A percentile compares a stretch with the other conserved stretches of the same genome.
phyloP scores from a whole-genome alignment of 441 rosid species.

The Gossypium gossypioides region DNA sequence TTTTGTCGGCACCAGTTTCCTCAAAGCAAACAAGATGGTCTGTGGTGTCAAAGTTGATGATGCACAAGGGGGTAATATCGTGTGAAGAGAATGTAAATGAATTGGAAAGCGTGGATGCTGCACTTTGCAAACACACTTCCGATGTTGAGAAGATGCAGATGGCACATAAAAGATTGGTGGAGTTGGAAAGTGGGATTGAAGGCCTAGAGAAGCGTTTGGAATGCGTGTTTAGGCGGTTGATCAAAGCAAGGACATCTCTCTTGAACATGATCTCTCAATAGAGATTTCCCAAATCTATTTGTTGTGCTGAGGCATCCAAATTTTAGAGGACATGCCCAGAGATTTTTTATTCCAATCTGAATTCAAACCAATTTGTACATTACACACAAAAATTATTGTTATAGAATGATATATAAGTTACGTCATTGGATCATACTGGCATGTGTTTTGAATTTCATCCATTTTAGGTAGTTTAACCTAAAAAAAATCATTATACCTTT shows the following conservation, averaged over 20 bases:
- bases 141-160: constrained; percentile 22
- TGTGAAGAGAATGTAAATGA: constrained; percentile 31
- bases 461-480: too few species aligned
- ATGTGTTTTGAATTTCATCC: too few species aligned
- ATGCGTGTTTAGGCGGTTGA: constrained; percentile 43
- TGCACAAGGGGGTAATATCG: constrained; percentile 27
- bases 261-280: constrained; percentile 59
- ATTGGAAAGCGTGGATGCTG: constrained; percentile 32
- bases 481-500: too few species aligned
- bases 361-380: background rate
- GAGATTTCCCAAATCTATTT: background rate
- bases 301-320: constrained; percentile 23
- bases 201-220: constrained; percentile 46
- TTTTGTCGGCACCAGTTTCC: constrained; percentile 29
- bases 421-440: too few species aligned
- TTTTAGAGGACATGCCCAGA: constrained; percentile 30
- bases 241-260: constrained; percentile 49
- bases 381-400: background rate
- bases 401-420: constrained; percentile 5
- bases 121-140: constrained; percentile 9
- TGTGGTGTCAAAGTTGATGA: constrained; percentile 34
- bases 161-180: constrained; percentile 29
- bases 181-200: constrained; percentile 32
- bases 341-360: constrained; percentile 5
- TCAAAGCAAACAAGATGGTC: constrained; percentile 34